Percentiles rank a stretch among this genome's conserved stretches.
phyloP scores from a whole-genome alignment of 2,329 filamentous ascomycete species.

The Lasiodiplodia gonubiensis region DNA sequence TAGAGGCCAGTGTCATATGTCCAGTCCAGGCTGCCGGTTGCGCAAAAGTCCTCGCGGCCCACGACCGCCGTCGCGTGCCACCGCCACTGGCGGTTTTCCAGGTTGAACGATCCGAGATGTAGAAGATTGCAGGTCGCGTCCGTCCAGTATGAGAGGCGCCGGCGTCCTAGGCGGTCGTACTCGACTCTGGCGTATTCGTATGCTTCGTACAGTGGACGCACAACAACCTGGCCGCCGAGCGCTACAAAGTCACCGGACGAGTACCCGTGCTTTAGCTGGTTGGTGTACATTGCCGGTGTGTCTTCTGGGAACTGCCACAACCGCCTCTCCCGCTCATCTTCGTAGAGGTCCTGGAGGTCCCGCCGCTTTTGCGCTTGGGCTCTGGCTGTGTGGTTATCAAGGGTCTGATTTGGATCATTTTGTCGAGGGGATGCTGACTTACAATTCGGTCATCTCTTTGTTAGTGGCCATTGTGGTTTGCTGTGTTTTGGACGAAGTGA shows the following conservation, averaged over 20 bases:
- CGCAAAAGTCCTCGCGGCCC: not conserved
- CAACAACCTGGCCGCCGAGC: not conserved
- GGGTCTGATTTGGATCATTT: not conserved
- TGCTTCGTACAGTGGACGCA: not conserved
- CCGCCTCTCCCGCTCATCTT: not conserved
- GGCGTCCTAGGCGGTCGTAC: not conserved
- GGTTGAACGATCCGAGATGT: not conserved
- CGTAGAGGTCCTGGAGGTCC: not conserved
- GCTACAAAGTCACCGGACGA: not conserved
- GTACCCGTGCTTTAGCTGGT: not conserved
- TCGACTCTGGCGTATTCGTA: conserved; percentile 4
- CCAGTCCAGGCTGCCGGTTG: not conserved
- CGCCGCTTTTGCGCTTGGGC: not conserved
- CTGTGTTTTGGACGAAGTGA: not conserved
- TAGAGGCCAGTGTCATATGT: no score
- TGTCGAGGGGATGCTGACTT: not conserved
- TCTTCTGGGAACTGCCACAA: not conserved
- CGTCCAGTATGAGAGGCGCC: conserved; percentile 2
- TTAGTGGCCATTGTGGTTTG: not conserved
- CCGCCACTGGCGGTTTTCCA: not conserved
- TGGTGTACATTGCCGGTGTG: not conserved
- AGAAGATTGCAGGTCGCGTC: not conserved
- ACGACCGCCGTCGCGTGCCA: conserved; percentile 7
- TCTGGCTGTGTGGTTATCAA: not conserved
- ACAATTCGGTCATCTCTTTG: not conserved